A percentile compares a stretch with the other conserved stretches of the same genome.
phyloP scores from a whole-genome alignment of 805 yeast genomes.

The Myxozyma sirexii region DNA sequence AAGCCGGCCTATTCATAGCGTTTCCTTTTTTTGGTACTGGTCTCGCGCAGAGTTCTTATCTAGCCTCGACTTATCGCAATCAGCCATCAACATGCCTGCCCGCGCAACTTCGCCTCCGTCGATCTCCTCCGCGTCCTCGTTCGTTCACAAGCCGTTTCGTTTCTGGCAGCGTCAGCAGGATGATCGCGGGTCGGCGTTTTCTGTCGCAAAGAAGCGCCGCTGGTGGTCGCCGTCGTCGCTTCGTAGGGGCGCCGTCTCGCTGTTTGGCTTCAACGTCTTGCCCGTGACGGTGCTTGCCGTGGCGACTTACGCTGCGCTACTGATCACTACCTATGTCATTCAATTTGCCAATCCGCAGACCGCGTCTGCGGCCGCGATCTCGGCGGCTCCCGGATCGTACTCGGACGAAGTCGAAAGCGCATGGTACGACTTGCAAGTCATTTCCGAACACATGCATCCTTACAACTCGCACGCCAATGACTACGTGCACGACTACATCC shows the following conservation, averaged over 20 bases:
- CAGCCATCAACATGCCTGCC: constrained; percentile 25
- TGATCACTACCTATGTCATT: constrained; percentile 32
- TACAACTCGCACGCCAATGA: constrained; percentile 78
- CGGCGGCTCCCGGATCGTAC: constrained; percentile 32
- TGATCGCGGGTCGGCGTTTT: constrained; percentile 25
- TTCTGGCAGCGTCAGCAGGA: constrained; percentile 34
- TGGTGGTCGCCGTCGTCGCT: constrained; percentile 29
- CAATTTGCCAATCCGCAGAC: constrained; percentile 34
- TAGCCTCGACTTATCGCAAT: not conserved
- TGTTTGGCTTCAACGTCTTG: constrained; percentile 28
- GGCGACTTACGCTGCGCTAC: constrained; percentile 31
- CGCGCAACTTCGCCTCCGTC: constrained; percentile 34
- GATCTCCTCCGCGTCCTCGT: constrained; percentile 35
- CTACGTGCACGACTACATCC: constrained; percentile 68
- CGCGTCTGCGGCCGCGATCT: constrained; percentile 28
- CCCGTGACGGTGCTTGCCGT: constrained; percentile 34
- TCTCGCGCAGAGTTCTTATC: not conserved
- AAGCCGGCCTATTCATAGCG: not conserved
- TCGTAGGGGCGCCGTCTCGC: constrained; percentile 19
- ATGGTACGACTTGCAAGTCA: constrained; percentile 74
- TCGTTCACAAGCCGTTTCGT: constrained; percentile 33
- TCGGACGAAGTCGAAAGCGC: constrained; percentile 40
- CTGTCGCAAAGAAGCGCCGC: constrained; percentile 23
- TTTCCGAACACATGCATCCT: constrained; percentile 72
- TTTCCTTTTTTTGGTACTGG: too few species aligned